Evolutionary conservation across 2,329 filamentous ascomycete species (phyloP).

Genomic region (Colletotrichum acutatum): DNA sequence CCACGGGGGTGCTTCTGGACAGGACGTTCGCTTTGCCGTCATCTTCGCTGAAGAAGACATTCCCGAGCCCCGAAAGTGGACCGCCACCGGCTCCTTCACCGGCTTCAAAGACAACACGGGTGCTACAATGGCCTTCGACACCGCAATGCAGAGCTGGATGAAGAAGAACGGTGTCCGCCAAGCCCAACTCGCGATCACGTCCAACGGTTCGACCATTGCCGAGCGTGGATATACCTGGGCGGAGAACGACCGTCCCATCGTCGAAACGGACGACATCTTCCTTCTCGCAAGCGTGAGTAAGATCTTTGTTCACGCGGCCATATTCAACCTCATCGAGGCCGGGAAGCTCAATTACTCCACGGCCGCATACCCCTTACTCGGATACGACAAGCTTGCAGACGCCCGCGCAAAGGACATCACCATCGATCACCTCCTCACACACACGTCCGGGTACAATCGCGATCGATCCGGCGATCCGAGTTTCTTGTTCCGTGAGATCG

Average conservation of each 20-base stretch:
- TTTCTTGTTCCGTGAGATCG: slow-evolving; percentile 30
- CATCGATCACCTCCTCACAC: slow-evolving; percentile 27
- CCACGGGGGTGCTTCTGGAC: slow-evolving; percentile 22
- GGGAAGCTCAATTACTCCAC: slow-evolving; percentile 18
- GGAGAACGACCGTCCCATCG: slow-evolving; percentile 28
- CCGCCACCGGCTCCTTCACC: slow-evolving; percentile 14
- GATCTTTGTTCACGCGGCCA: slow-evolving; percentile 34
- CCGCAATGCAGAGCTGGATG: slow-evolving; percentile 29
- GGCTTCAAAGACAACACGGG: slow-evolving; percentile 18
- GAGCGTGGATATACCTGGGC: slow-evolving; percentile 36
- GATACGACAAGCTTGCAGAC: slow-evolving; percentile 15
- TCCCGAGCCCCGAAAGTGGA: slow-evolving; percentile 25
- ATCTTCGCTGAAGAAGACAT: slow-evolving; percentile 34
- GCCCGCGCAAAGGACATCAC: slow-evolving; percentile 30
- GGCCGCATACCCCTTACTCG: slow-evolving; percentile 21
- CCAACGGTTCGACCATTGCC: slow-evolving; percentile 18
- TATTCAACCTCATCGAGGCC: slow-evolving; percentile 29
- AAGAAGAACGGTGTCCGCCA: slow-evolving; percentile 32
- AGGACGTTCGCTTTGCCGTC: slow-evolving; percentile 23
- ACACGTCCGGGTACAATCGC: slow-evolving; percentile 29
- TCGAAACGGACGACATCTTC: slow-evolving; percentile 29
- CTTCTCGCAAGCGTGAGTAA: slow-evolving; percentile 36
- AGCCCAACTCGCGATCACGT: slow-evolving; percentile 32
- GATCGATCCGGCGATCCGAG: slow-evolving; percentile 12
- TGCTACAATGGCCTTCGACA: slow-evolving; percentile 8